Evolutionary conservation across 768 basidiomycete genomes (phyloP).

Genomic region (Rhodotorula kratochvilovae): DNA sequence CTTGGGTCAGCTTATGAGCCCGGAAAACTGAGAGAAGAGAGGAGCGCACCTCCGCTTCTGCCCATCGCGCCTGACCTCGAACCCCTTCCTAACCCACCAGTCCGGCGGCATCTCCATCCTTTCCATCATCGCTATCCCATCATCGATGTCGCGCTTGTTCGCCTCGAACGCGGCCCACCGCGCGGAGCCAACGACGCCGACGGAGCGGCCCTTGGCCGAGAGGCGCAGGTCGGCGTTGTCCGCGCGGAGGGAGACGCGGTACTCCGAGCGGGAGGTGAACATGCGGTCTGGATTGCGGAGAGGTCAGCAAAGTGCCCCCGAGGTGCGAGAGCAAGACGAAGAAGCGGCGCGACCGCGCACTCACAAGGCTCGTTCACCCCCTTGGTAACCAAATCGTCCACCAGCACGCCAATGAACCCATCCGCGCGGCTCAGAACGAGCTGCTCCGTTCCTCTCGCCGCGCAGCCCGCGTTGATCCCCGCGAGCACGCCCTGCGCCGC

Average conservation of each 20-base stretch:
- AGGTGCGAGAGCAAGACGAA: background rate
- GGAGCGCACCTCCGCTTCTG: slow-evolving; percentile 51
- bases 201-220: slow-evolving; percentile 63
- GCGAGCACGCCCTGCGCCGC: slow-evolving; percentile 85
- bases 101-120: slow-evolving; percentile 22
- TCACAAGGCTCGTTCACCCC: slow-evolving; percentile 86
- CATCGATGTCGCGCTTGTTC: slow-evolving; percentile 25
- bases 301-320: background rate
- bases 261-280: slow-evolving; percentile 88
- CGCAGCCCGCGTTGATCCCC: slow-evolving; percentile 78
- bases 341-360: slow-evolving; percentile 42
- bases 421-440: slow-evolving; percentile 74
- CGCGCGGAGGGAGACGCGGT: slow-evolving; percentile 76
- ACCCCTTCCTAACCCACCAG: slow-evolving; percentile 47
- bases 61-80: slow-evolving; percentile 52
- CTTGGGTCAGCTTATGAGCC: no score
- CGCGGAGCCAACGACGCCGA: slow-evolving; percentile 52
- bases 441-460: slow-evolving; percentile 56
- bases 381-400: slow-evolving; percentile 82
- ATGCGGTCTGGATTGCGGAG: slow-evolving; percentile 63
- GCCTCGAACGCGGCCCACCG: slow-evolving; percentile 48
- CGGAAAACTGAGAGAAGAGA: no score
- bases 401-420: slow-evolving; percentile 82
- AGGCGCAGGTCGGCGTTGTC: slow-evolving; percentile 84
- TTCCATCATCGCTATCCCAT: slow-evolving; percentile 28